These are phyloP conservation scores for Graphilbum ipis-grandicollis DNA, from an alignment of 2,329 filamentous ascomycete species.

Conservation along the genomic window DNA sequence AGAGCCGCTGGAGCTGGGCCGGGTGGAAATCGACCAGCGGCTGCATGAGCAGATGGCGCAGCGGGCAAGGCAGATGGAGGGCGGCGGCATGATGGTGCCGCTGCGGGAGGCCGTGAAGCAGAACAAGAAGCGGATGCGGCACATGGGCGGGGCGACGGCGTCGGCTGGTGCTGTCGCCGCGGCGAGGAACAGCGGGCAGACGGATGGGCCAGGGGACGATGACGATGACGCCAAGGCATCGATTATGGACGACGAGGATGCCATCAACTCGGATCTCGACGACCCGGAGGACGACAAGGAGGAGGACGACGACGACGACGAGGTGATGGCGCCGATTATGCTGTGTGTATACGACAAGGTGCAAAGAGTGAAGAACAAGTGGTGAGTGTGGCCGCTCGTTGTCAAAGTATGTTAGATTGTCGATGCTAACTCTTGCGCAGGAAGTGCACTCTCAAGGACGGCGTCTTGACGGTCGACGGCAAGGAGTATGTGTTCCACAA, in stretches of 20 bases:
- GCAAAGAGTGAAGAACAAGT: conserved; percentile 97
- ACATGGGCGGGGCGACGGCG: too few species aligned
- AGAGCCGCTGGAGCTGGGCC: conserved; percentile 34
- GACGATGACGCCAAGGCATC: conserved; percentile 44
- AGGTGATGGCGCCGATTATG: conserved; percentile 77
- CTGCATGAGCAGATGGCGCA: conserved; percentile 52
- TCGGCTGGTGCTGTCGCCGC: too few species aligned
- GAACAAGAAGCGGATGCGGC: conserved; percentile 1
- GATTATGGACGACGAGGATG: conserved; percentile 64
- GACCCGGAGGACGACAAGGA: conserved; percentile 76
- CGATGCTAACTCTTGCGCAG: too few species aligned
- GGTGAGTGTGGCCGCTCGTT: too few species aligned
- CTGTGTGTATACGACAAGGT: conserved; percentile 99
- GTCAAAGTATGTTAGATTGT: too few species aligned
- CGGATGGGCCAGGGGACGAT: conserved; percentile 44
- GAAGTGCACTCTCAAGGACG: conserved; percentile 98
- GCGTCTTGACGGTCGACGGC: conserved; percentile 79
- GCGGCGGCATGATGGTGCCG: conserved; percentile 59
- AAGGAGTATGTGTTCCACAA: conserved; percentile 98
- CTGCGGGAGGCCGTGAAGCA: conserved; percentile 35
- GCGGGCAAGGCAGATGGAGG: conserved; percentile 52
- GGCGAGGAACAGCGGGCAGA: too few species aligned
- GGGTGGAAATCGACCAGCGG: conserved; percentile 48
- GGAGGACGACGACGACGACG: conserved; percentile 77
- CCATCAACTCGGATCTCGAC: conserved; percentile 96